Evolutionary conservation across 1,139 yeast species (phyloP).

Genomic region (Candida smagusa): DNA sequence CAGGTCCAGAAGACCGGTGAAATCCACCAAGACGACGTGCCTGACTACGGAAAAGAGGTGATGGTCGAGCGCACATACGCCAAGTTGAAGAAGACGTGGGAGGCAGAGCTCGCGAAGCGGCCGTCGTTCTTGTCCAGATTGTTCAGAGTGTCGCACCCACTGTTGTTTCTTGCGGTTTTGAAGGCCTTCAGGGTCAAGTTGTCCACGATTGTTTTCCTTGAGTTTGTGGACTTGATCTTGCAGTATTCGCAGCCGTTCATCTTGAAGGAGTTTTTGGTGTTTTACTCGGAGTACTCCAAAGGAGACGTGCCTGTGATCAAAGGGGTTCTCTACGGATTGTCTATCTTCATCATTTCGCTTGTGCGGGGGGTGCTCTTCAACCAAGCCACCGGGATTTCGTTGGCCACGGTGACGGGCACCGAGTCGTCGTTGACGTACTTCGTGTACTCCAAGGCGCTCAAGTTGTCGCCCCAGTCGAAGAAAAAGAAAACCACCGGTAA

Average conservation of each 20-base stretch:
- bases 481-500: conserved; percentile 41
- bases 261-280: conserved; percentile 20
- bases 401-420: conserved; percentile 17
- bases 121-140: conserved; percentile 4
- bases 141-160: conserved; percentile 14
- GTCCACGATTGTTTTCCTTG: conserved; percentile 9
- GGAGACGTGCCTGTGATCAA: conserved; percentile 18
- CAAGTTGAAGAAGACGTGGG: conserved; percentile 10
- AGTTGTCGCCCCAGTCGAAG: conserved; percentile 35
- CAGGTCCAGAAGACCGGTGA: conserved; percentile 20
- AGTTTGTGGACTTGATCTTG: conserved; percentile 10
- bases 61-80: conserved; percentile 9
- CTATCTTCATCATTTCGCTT: conserved; percentile 16
- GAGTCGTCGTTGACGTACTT: conserved; percentile 26
- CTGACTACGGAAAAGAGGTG: conserved; percentile 10
- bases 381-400: conserved; percentile 24
- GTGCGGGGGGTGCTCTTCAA: conserved; percentile 17
- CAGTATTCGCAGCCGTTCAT: conserved; percentile 21
- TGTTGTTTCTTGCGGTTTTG: conserved; percentile 16
- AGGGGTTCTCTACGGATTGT: conserved; percentile 19
- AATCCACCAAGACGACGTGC: conserved; percentile 21
- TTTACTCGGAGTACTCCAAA: conserved; percentile 11
- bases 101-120: background rate
- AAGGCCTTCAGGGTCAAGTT: conserved; percentile 10
- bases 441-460: conserved; percentile 33